phyloP scores from a whole-genome alignment of 768 basidiomycete genomes.

The Pleurotus citrinopileatus region DNA sequence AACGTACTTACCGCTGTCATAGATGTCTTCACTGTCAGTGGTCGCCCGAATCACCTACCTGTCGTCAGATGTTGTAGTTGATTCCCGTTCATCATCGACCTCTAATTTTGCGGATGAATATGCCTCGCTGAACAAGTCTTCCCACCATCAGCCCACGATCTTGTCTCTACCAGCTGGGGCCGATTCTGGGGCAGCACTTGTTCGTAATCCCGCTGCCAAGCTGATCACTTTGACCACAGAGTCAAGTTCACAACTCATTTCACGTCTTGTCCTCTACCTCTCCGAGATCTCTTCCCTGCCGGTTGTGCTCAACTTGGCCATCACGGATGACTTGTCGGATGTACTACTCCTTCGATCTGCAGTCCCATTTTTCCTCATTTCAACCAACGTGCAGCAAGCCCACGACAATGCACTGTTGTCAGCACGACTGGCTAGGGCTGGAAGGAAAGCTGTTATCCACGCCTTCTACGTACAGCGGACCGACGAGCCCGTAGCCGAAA shows the following conservation, averaged over 20 bases:
- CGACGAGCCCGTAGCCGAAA: conserved; percentile 41
- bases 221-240: conserved; percentile 61
- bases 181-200: conserved; percentile 58
- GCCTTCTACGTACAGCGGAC: conserved; percentile 57
- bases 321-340: conserved; percentile 65
- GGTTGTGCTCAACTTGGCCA: conserved; percentile 70
- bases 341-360: conserved; percentile 75
- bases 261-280: conserved; percentile 66
- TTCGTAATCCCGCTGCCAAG: conserved; percentile 39
- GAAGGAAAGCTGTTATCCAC: conserved; percentile 81
- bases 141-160: conserved; percentile 38
- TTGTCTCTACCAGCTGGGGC: conserved; percentile 59
- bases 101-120: conserved; percentile 44
- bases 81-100: conserved; percentile 43
- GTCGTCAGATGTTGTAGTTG: conserved; percentile 63
- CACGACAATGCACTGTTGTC: conserved; percentile 90
- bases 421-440: conserved; percentile 68
- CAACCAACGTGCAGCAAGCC: conserved; percentile 72
- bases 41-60: conserved; percentile 73
- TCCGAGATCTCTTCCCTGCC: conserved; percentile 62
- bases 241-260: conserved; percentile 48
- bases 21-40: conserved; percentile 20
- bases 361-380: conserved; percentile 81
- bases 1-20: conserved; percentile 7
- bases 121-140: conserved; percentile 27